Evolutionary conservation across 192 early-diverging fungal genomes (phyloP).

Genomic region (Backusella mclennaniae): DNA sequence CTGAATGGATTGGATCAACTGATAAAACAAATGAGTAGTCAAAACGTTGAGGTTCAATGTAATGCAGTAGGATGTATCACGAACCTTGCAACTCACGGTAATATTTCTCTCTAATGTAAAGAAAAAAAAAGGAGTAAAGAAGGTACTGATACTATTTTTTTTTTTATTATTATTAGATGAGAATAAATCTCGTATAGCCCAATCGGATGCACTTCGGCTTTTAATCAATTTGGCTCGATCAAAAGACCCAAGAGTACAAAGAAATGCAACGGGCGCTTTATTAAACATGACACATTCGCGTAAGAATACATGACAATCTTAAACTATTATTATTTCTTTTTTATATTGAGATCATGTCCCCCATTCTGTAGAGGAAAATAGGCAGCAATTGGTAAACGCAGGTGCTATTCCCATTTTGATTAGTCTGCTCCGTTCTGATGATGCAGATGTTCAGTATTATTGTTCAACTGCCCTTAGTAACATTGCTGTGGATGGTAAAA

Average conservation of each 20-base stretch:
- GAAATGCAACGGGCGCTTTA: slow-evolving; percentile 90
- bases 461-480: slow-evolving; percentile 87
- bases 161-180: slow-evolving; percentile 55
- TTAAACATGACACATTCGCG: slow-evolving; percentile 92
- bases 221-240: slow-evolving; percentile 75
- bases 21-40: slow-evolving; percentile 80
- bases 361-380: slow-evolving; percentile 57
- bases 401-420: slow-evolving; percentile 84
- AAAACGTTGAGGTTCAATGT: slow-evolving; percentile 87
- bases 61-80: slow-evolving; percentile 95
- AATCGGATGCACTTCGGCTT: slow-evolving; percentile 74
- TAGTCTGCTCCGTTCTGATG: slow-evolving; percentile 70
- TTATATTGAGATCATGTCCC: neutral
- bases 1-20: slow-evolving; percentile 81
- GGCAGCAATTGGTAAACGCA: slow-evolving; percentile 78
- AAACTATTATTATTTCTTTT: neutral
- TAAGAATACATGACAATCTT: slow-evolving; percentile 9
- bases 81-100: slow-evolving; percentile 83
- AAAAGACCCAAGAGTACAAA: slow-evolving; percentile 80
- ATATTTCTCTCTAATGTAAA: slow-evolving; percentile 10
- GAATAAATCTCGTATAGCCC: slow-evolving; percentile 86
- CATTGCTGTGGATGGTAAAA: slow-evolving; percentile 78
- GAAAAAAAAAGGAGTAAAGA: neutral
- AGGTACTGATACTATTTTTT: neutral
- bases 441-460: slow-evolving; percentile 90